Base-by-base conservation (phyloP, 2,329 filamentous ascomycete species). In the Fusarium neocosmosporiellum region DNA sequence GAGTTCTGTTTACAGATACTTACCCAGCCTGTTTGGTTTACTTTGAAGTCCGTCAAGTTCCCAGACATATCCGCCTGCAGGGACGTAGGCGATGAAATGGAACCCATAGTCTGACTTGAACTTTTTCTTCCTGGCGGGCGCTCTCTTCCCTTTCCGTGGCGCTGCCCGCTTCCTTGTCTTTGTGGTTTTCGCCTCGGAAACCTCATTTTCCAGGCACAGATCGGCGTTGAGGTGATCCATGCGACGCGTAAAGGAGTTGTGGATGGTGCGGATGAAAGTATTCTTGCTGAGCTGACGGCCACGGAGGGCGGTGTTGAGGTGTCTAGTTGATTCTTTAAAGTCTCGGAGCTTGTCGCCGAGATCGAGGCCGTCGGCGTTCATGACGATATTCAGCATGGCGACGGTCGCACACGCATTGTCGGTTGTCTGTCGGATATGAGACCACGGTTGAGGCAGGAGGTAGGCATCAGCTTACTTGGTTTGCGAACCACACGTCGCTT, bases 401-500 rank as follows among this genome's bases (percentile, higher is more conserved):
- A 98, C 90, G n/a, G 94, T 96, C 22, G 94, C 96, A 82, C 96
- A 99, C 29, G 94, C 92, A 81, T 97, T 97, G 63, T 89, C 88
- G 0, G 91, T 92, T 1, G 93, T 94, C 92, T 96, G 13, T 7
- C 24, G 36, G 10, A 31, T 37, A 36, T 79, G 41, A 77, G 69
- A 37, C 39, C 8, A 54, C 59, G 16, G 7, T 41, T 2, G 29
- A 33, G 22, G 18, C 31, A 36, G 2, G 13, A 29, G 22, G 24
- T 2, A n/a, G n/a, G 14, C 24, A 31, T 14, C 2, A 31, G 27
- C 83, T 22, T 79, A 94, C 92, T 84, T 97, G 96, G 78, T 98
- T 98, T 31, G 95, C 95, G 81, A 98, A 98, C 96, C 96, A 99
- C 20, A 98, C 84, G 4, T 89, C 84, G 50, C 83, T 85, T 69